Evolutionary conservation across 129 eudicot species (phyloP).

Genomic region (Glebionis coronaria): DNA sequence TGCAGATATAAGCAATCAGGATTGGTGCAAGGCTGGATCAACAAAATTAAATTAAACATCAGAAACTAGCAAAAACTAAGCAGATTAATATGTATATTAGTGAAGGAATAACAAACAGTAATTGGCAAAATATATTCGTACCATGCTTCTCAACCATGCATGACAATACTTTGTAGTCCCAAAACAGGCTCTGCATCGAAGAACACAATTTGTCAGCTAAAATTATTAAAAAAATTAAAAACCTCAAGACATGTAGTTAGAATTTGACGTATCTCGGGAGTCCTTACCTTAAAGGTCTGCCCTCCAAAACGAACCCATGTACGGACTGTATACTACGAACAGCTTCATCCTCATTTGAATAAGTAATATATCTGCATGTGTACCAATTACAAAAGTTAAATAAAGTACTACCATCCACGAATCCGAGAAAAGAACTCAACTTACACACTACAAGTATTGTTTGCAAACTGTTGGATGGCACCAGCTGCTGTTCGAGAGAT

Average conservation of each 20-base stretch:
- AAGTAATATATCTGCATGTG: slow-evolving; percentile 76
- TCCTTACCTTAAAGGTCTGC: slow-evolving; percentile 82
- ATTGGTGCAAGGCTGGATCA: slow-evolving; percentile 91
- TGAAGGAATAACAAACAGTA: neutral
- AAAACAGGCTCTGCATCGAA: slow-evolving; percentile 87
- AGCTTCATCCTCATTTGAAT: slow-evolving; percentile 95
- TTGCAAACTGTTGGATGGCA: slow-evolving; percentile 79
- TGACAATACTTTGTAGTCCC: slow-evolving; percentile 99
- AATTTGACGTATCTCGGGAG: neutral
- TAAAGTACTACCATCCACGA: neutral
- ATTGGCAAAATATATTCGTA: slow-evolving; percentile 24
- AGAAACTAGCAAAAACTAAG: neutral
- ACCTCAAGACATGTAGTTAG: neutral
- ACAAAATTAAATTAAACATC: slow-evolving; percentile 12
- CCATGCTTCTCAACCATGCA: slow-evolving; percentile 96
- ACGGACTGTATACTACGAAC: slow-evolving; percentile 91
- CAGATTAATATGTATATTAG: neutral
- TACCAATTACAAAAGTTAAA: neutral
- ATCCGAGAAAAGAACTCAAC: slow-evolving; percentile 20
- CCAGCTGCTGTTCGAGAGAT: slow-evolving; percentile 96
- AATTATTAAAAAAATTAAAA: neutral
- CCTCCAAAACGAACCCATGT: slow-evolving; percentile 89
- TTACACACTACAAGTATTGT: slow-evolving; percentile 98
- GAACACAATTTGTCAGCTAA: slow-evolving; percentile 14
- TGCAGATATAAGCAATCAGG: slow-evolving; percentile 97